Evolutionary conservation across 2,329 filamentous ascomycete species (phyloP).

Genomic region (Exophiala mesophila): DNA sequence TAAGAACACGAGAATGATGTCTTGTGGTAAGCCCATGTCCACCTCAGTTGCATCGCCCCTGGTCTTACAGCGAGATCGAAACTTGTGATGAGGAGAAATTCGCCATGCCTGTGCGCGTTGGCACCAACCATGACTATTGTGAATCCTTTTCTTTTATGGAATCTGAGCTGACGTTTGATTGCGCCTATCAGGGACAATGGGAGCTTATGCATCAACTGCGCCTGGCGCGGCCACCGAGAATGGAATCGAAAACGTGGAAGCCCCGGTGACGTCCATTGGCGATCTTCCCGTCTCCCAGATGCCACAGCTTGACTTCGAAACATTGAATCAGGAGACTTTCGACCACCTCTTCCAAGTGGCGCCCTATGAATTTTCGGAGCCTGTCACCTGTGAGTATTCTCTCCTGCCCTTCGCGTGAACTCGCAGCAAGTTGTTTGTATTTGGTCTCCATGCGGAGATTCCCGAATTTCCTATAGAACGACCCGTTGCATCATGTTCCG

Average conservation of each 20-base stretch:
- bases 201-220: neutral
- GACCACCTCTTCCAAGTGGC: constrained; percentile 3
- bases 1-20: constrained; percentile 10
- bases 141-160: neutral
- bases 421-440: neutral
- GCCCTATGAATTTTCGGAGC: constrained; percentile 8
- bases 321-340: neutral
- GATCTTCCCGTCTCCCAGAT: neutral
- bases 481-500: neutral
- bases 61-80: neutral
- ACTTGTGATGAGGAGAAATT: neutral
- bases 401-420: neutral
- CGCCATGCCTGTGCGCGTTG: neutral
- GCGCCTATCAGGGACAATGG: neutral
- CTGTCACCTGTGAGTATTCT: constrained; percentile 5
- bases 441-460: neutral
- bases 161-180: neutral
- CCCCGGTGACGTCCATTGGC: neutral
- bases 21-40: constrained; percentile 4
- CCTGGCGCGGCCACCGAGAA: neutral
- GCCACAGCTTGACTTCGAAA: neutral
- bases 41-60: neutral
- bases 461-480: neutral
- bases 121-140: too few species aligned
- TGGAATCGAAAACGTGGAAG: neutral